Conservation (phyloP, 2,329 filamentous ascomycete species). For the Zasmidium angulare region DNA sequence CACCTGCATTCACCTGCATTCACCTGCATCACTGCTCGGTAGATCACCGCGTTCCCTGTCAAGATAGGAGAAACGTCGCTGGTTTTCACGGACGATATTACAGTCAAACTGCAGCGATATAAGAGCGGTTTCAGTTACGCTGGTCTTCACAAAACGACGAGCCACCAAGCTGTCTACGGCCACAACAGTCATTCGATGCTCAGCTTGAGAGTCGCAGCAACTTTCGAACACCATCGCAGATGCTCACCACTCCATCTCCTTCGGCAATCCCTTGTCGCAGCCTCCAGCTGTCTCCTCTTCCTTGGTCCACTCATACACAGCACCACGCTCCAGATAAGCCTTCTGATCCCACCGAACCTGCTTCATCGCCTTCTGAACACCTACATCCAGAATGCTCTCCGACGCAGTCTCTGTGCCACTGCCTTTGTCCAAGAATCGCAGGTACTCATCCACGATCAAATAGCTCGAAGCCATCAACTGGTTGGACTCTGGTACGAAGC, state of each 20-base stretch:
- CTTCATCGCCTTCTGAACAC: constrained; percentile 47
- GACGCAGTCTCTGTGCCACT: constrained; percentile 34
- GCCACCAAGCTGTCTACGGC: no score
- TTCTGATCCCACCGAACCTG: constrained; percentile 50
- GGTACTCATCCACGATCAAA: constrained; percentile 53
- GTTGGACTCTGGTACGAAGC: constrained; percentile 53
- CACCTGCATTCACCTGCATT: neutral
- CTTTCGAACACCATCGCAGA: no score
- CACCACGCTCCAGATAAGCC: constrained; percentile 47
- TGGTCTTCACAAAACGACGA: neutral
- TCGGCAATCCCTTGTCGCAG: constrained; percentile 4
- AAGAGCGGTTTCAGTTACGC: no score
- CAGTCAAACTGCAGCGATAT: no score
- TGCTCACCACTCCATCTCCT: constrained; percentile 16
- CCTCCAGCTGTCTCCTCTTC: constrained; percentile 1
- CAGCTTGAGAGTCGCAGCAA: no score
- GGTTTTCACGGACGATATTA: no score
- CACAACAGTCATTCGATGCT: no score
- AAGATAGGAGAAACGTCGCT: no score
- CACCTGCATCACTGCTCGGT: no score
- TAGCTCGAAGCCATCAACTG: constrained; percentile 53
- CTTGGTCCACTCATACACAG: constrained; percentile 50
- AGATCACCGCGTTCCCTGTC: no score
- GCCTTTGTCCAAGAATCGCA: constrained; percentile 52
- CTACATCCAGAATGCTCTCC: constrained; percentile 46